Conservation (phyloP, 2,329 filamentous ascomycete species). For the Colletotrichum musae region DNA sequence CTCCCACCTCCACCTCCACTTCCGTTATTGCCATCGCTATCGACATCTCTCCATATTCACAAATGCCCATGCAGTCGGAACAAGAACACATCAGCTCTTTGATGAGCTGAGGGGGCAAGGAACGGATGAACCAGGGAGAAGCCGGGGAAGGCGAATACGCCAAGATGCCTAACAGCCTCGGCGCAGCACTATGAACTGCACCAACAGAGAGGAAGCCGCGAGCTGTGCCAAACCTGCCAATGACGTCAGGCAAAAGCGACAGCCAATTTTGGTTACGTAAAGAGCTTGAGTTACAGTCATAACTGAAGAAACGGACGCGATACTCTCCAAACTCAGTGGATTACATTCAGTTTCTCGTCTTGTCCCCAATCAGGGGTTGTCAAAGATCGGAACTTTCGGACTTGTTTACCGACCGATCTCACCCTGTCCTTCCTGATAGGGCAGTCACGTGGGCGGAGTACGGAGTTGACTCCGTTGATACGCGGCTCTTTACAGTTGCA, state of each 20-base stretch:
- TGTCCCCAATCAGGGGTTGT: neutral
- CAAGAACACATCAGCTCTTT: no score
- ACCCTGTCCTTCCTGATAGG: neutral
- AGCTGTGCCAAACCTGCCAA: neutral
- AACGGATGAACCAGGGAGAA: neutral
- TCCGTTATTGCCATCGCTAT: neutral
- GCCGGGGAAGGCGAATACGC: slow-evolving; percentile 8
- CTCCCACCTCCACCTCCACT: neutral
- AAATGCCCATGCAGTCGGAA: no score
- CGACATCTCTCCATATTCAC: neutral
- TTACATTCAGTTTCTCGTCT: neutral
- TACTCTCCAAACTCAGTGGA: neutral
- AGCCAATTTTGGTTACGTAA: neutral
- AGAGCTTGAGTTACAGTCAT: neutral
- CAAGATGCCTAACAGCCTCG: neutral
- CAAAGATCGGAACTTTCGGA: slow-evolving; percentile 2
- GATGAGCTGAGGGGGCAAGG: neutral
- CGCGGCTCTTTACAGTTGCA: neutral
- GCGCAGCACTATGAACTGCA: neutral
- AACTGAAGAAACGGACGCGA: neutral
- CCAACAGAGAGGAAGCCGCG: neutral
- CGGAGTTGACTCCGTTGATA: slow-evolving; percentile 11
- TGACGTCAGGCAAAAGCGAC: neutral
- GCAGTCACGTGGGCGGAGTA: slow-evolving; percentile 6
- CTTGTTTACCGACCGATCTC: slow-evolving; percentile 9